phyloP scores from a whole-genome alignment of 305 asterid species.

The Plantago coronopus region DNA sequence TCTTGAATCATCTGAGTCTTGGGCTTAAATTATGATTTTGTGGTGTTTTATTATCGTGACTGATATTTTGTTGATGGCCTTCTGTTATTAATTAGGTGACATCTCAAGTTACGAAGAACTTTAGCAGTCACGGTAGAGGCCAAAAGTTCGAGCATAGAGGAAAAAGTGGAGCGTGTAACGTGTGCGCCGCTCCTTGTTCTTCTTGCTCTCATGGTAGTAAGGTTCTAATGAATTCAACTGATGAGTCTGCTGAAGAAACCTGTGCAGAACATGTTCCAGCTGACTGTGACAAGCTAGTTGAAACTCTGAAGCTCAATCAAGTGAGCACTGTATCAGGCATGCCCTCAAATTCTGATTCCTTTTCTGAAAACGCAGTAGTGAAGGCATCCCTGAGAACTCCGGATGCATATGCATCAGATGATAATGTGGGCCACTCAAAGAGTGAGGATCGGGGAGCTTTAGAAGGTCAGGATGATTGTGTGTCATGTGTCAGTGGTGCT shows the following conservation, averaged over 20 bases:
- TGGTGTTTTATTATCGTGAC: not conserved
- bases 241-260: constrained; percentile 59
- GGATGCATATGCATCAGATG: constrained; percentile 49
- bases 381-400: constrained; percentile 48
- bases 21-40: not conserved
- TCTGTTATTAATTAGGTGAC: constrained; percentile 40
- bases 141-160: constrained; percentile 31
- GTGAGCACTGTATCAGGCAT: constrained; percentile 43
- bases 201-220: constrained; percentile 59
- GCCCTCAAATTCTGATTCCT: constrained; percentile 48
- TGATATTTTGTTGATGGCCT: not conserved
- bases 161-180: constrained; percentile 56
- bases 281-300: constrained; percentile 30
- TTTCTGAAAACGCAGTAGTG: constrained; percentile 46
- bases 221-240: constrained; percentile 50
- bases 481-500: constrained; percentile 47
- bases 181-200: constrained; percentile 66
- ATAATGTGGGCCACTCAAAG: constrained; percentile 41
- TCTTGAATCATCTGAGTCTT: not conserved
- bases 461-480: constrained; percentile 54
- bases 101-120: constrained; percentile 35
- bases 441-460: constrained; percentile 38
- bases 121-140: constrained; percentile 31
- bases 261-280: constrained; percentile 39
- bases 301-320: constrained; percentile 41